These are phyloP conservation scores for Trichoderma koningiopsis DNA, from an alignment of 2,329 filamentous ascomycete genomes.

Conservation along the genomic window DNA sequence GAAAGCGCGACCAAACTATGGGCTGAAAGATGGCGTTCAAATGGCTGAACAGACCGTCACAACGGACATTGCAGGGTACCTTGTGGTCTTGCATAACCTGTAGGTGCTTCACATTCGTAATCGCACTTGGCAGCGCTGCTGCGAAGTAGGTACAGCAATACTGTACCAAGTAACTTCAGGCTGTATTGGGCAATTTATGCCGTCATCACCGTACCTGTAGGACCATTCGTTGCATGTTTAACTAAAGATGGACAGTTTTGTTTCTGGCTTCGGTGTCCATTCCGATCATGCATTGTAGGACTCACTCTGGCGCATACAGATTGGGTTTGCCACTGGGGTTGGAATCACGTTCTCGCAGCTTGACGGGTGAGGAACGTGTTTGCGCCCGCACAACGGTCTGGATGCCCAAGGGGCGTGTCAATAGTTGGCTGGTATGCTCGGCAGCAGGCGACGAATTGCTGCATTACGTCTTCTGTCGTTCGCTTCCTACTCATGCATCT, in stretches of 20 bases:
- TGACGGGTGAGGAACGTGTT: conserved; percentile 30
- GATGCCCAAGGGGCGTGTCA: conserved; percentile 24
- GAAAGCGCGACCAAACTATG: background rate
- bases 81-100: background rate
- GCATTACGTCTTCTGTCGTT: background rate
- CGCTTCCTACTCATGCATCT: background rate
- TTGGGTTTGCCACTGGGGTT: conserved; percentile 8
- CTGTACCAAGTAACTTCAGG: background rate
- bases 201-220: background rate
- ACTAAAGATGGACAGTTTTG: background rate
- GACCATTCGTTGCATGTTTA: background rate
- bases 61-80: conserved; percentile 18
- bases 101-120: background rate
- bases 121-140: background rate
- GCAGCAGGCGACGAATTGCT: conserved; percentile 18
- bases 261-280: conserved; percentile 14
- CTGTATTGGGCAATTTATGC: conserved; percentile 3
- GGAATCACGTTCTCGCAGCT: conserved; percentile 3
- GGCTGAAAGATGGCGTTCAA: conserved; percentile 12
- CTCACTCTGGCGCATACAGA: background rate
- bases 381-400: conserved; percentile 28
- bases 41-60: conserved; percentile 5
- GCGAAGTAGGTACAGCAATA: background rate
- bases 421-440: conserved; percentile 32
- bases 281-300: conserved; percentile 6